Evolutionary conservation across 2,329 filamentous ascomycete species (phyloP).

Genomic region (Westerdykella aurantiaca): DNA sequence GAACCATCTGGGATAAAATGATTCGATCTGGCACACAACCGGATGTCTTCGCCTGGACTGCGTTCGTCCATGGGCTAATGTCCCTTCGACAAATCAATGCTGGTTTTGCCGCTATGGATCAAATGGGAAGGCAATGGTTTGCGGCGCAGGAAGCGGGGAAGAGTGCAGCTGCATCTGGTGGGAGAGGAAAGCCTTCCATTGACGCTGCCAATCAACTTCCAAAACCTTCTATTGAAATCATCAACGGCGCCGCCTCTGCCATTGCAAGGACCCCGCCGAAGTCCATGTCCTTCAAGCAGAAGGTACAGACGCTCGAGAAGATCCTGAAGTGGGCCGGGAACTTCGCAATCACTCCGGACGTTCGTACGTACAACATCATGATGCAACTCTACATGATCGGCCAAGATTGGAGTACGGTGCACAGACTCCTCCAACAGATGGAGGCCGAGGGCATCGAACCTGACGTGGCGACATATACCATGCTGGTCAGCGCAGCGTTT

Average conservation of each 20-base stretch:
- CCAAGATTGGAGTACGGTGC: conserved; percentile 46
- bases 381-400: conserved; percentile 54
- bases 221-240: conserved; percentile 56
- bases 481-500: conserved; percentile 59
- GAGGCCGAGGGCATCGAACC: conserved; percentile 48
- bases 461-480: conserved; percentile 66
- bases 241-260: conserved; percentile 66
- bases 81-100: conserved; percentile 48
- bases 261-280: conserved; percentile 42
- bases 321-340: conserved; percentile 40
- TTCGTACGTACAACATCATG: conserved; percentile 60
- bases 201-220: conserved; percentile 40
- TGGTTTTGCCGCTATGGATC: conserved; percentile 59
- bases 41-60: conserved; percentile 64
- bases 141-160: conserved; percentile 24
- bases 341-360: conserved; percentile 44
- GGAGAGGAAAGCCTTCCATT: conserved; percentile 16
- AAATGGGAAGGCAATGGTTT: conserved; percentile 60
- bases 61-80: conserved; percentile 62
- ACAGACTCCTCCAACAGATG: conserved; percentile 56
- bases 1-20: conserved; percentile 63
- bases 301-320: conserved; percentile 29
- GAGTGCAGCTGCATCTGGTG: conserved; percentile 8
- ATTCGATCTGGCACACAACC: conserved; percentile 52
- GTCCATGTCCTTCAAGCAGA: conserved; percentile 40